Percentiles rank a stretch among this genome's conserved stretches.
phyloP scores from a whole-genome alignment of 1,284 basidiomycete species.

The Cronartium quercuum region DNA sequence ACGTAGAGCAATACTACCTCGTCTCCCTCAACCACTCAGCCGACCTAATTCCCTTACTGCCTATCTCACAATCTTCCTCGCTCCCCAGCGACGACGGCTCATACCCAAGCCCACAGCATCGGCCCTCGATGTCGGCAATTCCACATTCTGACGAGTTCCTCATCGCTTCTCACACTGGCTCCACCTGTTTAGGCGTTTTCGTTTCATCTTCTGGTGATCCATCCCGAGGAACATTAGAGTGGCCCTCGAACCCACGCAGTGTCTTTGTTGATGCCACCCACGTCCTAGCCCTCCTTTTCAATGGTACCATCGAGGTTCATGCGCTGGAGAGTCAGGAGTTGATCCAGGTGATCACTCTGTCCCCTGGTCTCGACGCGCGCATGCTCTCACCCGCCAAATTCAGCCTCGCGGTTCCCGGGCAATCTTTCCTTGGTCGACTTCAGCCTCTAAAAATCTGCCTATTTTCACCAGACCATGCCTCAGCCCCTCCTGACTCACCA shows the following conservation, averaged over 20 bases:
- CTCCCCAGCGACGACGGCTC: background rate
- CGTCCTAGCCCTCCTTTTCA: constrained; percentile 32
- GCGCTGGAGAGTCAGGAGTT: constrained; percentile 21
- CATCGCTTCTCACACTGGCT: constrained; percentile 31
- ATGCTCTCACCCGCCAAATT: constrained; percentile 23
- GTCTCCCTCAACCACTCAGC: constrained; percentile 16
- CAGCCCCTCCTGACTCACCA: background rate
- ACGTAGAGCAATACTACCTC: constrained; percentile 33
- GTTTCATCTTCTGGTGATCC: constrained; percentile 36
- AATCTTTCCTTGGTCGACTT: background rate
- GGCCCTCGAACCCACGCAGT: constrained; percentile 30
- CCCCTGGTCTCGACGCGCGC: constrained; percentile 19
- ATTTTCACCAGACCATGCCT: background rate
- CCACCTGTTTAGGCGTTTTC: constrained; percentile 35
- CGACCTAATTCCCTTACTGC: constrained; percentile 13
- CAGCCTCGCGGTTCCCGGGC: constrained; percentile 21
- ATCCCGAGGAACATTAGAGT: constrained; percentile 32
- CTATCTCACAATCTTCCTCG: constrained; percentile 23
- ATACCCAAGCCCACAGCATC: constrained; percentile 18
- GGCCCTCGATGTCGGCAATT: constrained; percentile 35
- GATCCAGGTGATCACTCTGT: constrained; percentile 26
- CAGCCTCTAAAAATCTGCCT: background rate
- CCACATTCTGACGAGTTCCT: constrained; percentile 32
- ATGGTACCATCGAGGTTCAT: constrained; percentile 28
- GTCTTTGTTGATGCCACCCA: constrained; percentile 16